Evolutionary conservation across 2,329 filamentous ascomycete genomes (phyloP).

Genomic region (Penicillium janthinellum): DNA sequence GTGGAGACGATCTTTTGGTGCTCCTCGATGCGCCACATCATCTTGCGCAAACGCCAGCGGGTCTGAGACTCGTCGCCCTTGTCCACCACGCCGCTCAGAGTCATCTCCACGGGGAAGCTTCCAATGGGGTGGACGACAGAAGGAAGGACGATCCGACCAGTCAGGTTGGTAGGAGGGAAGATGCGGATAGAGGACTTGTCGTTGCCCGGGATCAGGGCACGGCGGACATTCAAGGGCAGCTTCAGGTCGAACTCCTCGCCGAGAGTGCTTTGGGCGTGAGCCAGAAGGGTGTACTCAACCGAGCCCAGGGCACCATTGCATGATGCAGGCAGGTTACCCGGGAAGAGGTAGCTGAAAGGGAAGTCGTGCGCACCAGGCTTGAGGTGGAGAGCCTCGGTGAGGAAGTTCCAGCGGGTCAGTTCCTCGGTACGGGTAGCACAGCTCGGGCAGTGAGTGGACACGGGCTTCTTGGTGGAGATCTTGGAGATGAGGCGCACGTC

Average conservation of each 20-base stretch:
- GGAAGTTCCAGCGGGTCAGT: conserved; percentile 77
- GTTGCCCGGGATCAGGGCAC: conserved; percentile 74
- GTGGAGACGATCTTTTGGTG: conserved; percentile 75
- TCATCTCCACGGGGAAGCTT: conserved; percentile 75
- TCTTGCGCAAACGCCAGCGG: conserved; percentile 86
- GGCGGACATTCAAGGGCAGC: conserved; percentile 71
- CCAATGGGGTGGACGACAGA: conserved; percentile 85
- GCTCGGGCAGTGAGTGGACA: conserved; percentile 73
- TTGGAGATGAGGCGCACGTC: conserved; percentile 71
- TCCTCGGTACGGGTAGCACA: conserved; percentile 73
- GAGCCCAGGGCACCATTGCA: conserved; percentile 72
- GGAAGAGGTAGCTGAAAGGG: conserved; percentile 85
- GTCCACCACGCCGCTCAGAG: conserved; percentile 81
- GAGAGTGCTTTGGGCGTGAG: conserved; percentile 63
- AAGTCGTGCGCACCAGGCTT: conserved; percentile 69
- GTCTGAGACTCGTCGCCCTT: conserved; percentile 69
- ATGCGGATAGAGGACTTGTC: conserved; percentile 90
- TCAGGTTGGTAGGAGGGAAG: conserved; percentile 94
- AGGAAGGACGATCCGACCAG: conserved; percentile 78
- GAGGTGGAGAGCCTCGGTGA: conserved; percentile 54
- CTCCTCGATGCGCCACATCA: conserved; percentile 93
- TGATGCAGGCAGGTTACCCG: conserved; percentile 81
- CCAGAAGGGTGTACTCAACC: conserved; percentile 78
- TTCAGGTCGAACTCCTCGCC: conserved; percentile 66
- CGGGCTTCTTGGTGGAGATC: conserved; percentile 78